Evolutionary conservation across 2,329 filamentous ascomycete genomes (phyloP).

Genomic region (Clonostachys solani): DNA sequence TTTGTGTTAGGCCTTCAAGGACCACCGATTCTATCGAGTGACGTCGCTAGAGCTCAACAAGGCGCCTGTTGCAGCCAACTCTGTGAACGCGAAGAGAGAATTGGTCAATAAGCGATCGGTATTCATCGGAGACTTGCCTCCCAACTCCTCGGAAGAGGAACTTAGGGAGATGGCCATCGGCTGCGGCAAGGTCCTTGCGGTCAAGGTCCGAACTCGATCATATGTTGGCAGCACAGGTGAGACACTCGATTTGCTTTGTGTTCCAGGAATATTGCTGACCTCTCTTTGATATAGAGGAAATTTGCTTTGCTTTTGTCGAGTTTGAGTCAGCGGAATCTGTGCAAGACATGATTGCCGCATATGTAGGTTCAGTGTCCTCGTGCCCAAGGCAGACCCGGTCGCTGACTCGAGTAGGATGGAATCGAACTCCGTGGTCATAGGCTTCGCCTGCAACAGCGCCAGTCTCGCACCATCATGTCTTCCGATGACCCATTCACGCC

Average conservation of each 20-base stretch:
- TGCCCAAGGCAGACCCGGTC: background rate
- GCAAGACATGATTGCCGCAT: background rate
- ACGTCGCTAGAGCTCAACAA: background rate
- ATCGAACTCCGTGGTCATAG: background rate
- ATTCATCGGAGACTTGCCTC: slow-evolving; percentile 41
- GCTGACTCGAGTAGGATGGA: background rate
- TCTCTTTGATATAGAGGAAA: background rate
- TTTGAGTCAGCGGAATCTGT: background rate
- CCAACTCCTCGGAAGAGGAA: slow-evolving; percentile 23
- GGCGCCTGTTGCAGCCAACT: too few species aligned
- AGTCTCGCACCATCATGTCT: background rate
- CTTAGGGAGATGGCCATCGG: slow-evolving; percentile 13
- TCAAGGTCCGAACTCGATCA: background rate
- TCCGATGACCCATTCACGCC: background rate
- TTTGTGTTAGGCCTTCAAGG: background rate
- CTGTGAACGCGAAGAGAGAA: background rate
- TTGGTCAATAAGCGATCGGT: slow-evolving; percentile 38
- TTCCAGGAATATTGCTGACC: background rate
- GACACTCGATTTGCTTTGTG: background rate
- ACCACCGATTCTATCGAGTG: too few species aligned
- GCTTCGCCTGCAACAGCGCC: background rate
- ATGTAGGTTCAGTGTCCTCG: background rate
- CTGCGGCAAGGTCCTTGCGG: background rate
- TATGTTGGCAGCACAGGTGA: background rate
- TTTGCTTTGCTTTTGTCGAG: slow-evolving; percentile 4